These are phyloP conservation scores for Allium sativum DNA, from an alignment of 106 monocot genomes.

Conservation along the genomic window DNA sequence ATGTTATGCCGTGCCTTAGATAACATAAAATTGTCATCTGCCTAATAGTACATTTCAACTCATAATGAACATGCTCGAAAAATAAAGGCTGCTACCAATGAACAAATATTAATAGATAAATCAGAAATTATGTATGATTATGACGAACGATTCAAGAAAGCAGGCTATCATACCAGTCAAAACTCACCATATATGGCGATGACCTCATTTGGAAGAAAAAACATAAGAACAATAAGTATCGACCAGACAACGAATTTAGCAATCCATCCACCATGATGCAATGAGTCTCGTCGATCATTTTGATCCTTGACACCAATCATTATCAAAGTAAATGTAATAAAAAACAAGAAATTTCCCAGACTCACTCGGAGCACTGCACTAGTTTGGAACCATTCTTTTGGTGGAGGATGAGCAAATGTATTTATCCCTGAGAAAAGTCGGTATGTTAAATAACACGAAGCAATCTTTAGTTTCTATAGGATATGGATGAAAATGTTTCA, in stretches of 20 bases:
- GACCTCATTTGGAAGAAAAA: conserved; percentile 76
- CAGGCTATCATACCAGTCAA: background rate
- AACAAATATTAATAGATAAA: too few species aligned
- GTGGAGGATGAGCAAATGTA: conserved; percentile 49
- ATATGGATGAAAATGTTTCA: too few species aligned
- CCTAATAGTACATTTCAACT: background rate
- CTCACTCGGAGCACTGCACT: conserved; percentile 85
- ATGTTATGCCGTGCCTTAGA: too few species aligned
- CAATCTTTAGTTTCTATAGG: background rate
- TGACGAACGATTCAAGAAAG: too few species aligned
- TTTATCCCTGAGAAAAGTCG: conserved; percentile 48
- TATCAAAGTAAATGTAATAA: conserved; percentile 53
- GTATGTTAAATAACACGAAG: background rate
- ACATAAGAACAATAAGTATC: conserved; percentile 70
- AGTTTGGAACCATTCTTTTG: conserved; percentile 92
- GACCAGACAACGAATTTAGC: conserved; percentile 59
- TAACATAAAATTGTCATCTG: too few species aligned
- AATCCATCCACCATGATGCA: conserved; percentile 97
- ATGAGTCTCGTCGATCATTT: conserved; percentile 73
- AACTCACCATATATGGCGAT: conserved; percentile 70
- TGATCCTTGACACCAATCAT: conserved; percentile 97
- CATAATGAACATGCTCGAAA: background rate
- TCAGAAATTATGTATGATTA: too few species aligned
- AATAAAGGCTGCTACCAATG: background rate
- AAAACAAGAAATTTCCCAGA: conserved; percentile 93